Evolutionary conservation across 768 basidiomycete species (phyloP).

Genomic region (Coprinopsis strossmayeri): DNA sequence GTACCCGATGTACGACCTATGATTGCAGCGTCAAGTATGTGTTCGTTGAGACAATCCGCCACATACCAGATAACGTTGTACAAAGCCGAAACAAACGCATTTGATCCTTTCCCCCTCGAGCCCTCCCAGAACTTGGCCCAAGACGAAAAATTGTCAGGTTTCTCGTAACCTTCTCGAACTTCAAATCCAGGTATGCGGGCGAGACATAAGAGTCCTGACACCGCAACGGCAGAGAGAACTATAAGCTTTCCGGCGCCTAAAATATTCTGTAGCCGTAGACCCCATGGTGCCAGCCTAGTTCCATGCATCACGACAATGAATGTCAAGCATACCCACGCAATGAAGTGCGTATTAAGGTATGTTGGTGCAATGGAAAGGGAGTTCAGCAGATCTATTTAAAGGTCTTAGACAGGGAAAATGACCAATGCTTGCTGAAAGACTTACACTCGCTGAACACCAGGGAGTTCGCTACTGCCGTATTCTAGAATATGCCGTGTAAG

Average conservation of each 20-base stretch:
- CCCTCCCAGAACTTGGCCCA: constrained; percentile 65
- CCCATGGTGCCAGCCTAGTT: constrained; percentile 37
- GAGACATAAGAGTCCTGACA: constrained; percentile 49
- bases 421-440: too few relatives aligned
- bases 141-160: constrained; percentile 45
- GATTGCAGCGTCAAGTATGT: background rate
- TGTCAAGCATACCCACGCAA: constrained; percentile 49
- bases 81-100: constrained; percentile 57
- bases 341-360: constrained; percentile 40
- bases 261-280: constrained; percentile 56
- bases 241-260: constrained; percentile 60
- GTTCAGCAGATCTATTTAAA: constrained; percentile 54
- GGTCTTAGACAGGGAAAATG: background rate
- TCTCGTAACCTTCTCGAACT: constrained; percentile 43
- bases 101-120: constrained; percentile 38
- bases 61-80: constrained; percentile 67
- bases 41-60: background rate
- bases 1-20: constrained; percentile 68
- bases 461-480: constrained; percentile 50
- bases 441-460: constrained; percentile 72
- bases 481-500: too few relatives aligned
- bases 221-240: constrained; percentile 42
- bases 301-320: constrained; percentile 56
- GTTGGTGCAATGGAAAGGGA: constrained; percentile 42
- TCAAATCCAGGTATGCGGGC: constrained; percentile 41